Evolutionary conservation across 164 flowering plant genomes (phyloP), one percentile per base, ranked within the genome.

Genomic region (Brasenia schreberi): DNA sequence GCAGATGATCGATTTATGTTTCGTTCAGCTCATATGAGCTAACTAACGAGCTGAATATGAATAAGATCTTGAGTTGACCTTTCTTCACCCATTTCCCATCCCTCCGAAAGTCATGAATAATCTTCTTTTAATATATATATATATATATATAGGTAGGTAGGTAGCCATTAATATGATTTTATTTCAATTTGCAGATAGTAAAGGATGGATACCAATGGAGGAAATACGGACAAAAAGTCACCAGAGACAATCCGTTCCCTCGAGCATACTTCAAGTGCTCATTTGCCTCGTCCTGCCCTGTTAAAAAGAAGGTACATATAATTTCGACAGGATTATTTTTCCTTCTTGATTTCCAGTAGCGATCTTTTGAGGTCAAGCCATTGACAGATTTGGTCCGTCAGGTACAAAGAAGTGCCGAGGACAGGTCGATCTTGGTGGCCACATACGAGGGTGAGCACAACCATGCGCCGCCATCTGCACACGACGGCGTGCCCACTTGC

Each of bases 391-490:
- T 58, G 60, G 60, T 58, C 16, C 60, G 18, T 11, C 44, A 86
- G 88, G 88, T 84, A 39, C 90, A 86, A 64, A 74, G 85, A 75
- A 71, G 79, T 52, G 27, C 64, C 5, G 81, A 78, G 19, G 86
- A 85, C 62, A 56, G 52, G 6, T 70, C 82, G 0, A 4, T 83
- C 33, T 43, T 83, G 1, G 68, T 82, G 5, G 89, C 83, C 39
- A 85, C 80, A 0, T 85, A 85, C 39, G 89, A 85, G 67, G 87
- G 87, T 18, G 80, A 80, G 64, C 89, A 85, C 76, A 85, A 73
- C 69, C 89, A 85, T 68, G 68, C 61, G 9, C n/a, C 11, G 39
- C 49, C 62, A 45, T 62, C 62, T 4, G 64, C 73, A 49, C 44
- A 39, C 33, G 19, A 61, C 39, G 39, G 39, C 43, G 33, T 52